phyloP scores from a whole-genome alignment of 495 filamentous ascomycete genomes.

The Chaetomidium leptoderma region DNA sequence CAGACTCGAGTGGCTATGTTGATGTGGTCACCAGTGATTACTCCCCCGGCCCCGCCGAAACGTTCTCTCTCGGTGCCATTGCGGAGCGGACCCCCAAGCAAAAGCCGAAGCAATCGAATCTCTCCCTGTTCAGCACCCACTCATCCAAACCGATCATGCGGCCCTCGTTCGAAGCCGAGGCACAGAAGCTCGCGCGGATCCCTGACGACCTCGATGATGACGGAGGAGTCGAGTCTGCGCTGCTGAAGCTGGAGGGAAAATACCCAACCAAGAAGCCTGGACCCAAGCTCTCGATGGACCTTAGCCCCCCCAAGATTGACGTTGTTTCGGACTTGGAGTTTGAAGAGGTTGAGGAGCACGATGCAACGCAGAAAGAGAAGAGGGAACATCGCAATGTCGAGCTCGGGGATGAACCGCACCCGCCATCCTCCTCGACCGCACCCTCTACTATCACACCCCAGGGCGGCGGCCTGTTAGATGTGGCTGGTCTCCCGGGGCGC shows the following conservation, averaged over 20 bases:
- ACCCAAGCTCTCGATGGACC: constrained; percentile 39
- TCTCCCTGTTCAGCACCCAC: constrained; percentile 68
- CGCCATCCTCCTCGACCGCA: constrained; percentile 26
- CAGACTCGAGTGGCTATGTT: constrained; percentile 40
- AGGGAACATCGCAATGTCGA: constrained; percentile 45
- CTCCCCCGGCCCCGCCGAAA: constrained; percentile 36
- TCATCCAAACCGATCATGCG: constrained; percentile 72
- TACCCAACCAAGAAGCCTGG: constrained; percentile 51
- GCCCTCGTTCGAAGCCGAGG: constrained; percentile 85
- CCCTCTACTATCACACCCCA: constrained; percentile 19
- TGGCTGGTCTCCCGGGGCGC: constrained; percentile 6
- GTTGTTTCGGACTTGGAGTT: constrained; percentile 14
- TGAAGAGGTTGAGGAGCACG: constrained; percentile 15
- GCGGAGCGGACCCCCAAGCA: too few species aligned
- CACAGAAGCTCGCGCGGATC: constrained; percentile 81
- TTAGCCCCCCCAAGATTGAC: constrained; percentile 20
- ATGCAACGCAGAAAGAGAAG: constrained; percentile 38
- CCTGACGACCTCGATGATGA: constrained; percentile 79
- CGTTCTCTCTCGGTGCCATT: constrained; percentile 57
- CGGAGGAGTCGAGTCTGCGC: constrained; percentile 87
- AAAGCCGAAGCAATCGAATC: constrained; percentile 34
- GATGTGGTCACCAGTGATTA: constrained; percentile 42
- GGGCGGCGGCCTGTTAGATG: constrained; percentile 24
- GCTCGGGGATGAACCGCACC: constrained; percentile 34
- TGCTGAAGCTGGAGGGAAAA: constrained; percentile 90